phyloP scores from a whole-genome alignment of 768 basidiomycete genomes.

The Sarcodon sp. region DNA sequence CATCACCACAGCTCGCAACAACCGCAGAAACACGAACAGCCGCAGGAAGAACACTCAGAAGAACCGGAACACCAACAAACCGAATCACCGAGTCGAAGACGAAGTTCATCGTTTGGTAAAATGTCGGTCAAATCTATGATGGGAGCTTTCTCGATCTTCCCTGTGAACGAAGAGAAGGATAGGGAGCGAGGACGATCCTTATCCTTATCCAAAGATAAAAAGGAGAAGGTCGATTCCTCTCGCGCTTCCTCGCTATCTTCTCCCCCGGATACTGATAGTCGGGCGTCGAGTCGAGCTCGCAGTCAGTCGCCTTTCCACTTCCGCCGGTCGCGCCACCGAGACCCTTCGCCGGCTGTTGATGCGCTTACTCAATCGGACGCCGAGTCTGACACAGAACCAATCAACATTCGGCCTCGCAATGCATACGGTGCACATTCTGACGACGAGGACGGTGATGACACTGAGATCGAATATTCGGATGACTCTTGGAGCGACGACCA shows the following conservation, averaged over 20 bases:
- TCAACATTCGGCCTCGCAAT: slow-evolving; percentile 37
- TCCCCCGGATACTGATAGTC: slow-evolving; percentile 23
- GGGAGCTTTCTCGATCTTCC: slow-evolving; percentile 51
- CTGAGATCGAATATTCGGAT: slow-evolving; percentile 40
- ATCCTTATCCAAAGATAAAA: slow-evolving; percentile 19
- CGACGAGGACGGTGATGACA: slow-evolving; percentile 32
- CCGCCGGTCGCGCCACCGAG: slow-evolving; percentile 47
- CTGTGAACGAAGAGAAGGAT: slow-evolving; percentile 33
- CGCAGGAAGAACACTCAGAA: slow-evolving; percentile 12
- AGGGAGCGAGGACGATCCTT: slow-evolving; percentile 44
- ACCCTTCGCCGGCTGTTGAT: slow-evolving; percentile 34
- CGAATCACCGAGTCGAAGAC: too few species aligned
- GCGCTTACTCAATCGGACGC: slow-evolving; percentile 48
- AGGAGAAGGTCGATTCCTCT: slow-evolving; percentile 20
- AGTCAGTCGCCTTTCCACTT: slow-evolving; percentile 75
- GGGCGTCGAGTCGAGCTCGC: slow-evolving; percentile 40
- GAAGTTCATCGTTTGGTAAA: slow-evolving; percentile 35
- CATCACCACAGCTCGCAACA: slow-evolving; percentile 6
- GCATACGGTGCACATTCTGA: slow-evolving; percentile 56
- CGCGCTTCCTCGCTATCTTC: slow-evolving; percentile 26
- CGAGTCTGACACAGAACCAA: slow-evolving; percentile 42
- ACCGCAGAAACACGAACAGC: slow-evolving; percentile 7
- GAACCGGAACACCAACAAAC: slow-evolving; percentile 12
- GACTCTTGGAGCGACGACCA: slow-evolving; percentile 51
- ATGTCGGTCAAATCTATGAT: slow-evolving; percentile 61